Conservation (phyloP, 2,329 filamentous ascomycete genomes). For the Ascochyta pisi region DNA sequence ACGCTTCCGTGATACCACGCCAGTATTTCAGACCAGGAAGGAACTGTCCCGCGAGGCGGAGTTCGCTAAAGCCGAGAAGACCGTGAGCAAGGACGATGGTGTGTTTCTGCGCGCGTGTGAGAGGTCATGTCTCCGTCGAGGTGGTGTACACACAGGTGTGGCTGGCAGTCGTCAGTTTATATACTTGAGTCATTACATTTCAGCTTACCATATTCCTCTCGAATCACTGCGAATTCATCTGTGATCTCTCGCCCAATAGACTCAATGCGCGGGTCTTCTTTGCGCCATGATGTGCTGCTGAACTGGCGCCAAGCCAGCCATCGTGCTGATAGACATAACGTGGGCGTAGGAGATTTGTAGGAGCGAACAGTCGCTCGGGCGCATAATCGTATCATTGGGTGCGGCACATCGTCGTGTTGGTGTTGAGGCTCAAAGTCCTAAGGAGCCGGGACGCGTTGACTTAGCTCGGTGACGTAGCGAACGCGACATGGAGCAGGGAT, state of each 20-base stretch:
- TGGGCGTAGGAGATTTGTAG: background rate
- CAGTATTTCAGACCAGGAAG: constrained; percentile 69
- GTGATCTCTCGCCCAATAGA: constrained; percentile 61
- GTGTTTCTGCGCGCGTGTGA: constrained; percentile 51
- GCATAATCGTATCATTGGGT: constrained; percentile 41
- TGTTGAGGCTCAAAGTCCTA: constrained; percentile 11
- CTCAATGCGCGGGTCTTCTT: constrained; percentile 58
- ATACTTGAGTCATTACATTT: background rate
- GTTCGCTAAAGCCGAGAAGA: constrained; percentile 70
- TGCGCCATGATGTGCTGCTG: constrained; percentile 30
- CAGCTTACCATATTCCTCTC: constrained; percentile 61
- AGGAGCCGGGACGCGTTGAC: constrained; percentile 8
- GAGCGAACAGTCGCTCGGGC: constrained; percentile 38
- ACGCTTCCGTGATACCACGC: constrained; percentile 67
- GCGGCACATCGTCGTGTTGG: constrained; percentile 26
- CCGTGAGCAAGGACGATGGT: constrained; percentile 70
- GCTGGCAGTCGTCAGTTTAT: constrained; percentile 35
- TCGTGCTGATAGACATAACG: constrained; percentile 1
- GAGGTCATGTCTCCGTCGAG: constrained; percentile 22
- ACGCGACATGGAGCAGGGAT: constrained; percentile 14
- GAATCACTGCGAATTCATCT: constrained; percentile 68
- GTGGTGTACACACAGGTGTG: constrained; percentile 36
- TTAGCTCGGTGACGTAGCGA: constrained; percentile 34
- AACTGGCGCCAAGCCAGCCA: constrained; percentile 25
- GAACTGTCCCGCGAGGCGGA: constrained; percentile 60